Evolutionary conservation across 2,329 filamentous ascomycete genomes (phyloP), one percentile per base, ranked within the genome.

Genomic region (Aureobasidium lini): DNA sequence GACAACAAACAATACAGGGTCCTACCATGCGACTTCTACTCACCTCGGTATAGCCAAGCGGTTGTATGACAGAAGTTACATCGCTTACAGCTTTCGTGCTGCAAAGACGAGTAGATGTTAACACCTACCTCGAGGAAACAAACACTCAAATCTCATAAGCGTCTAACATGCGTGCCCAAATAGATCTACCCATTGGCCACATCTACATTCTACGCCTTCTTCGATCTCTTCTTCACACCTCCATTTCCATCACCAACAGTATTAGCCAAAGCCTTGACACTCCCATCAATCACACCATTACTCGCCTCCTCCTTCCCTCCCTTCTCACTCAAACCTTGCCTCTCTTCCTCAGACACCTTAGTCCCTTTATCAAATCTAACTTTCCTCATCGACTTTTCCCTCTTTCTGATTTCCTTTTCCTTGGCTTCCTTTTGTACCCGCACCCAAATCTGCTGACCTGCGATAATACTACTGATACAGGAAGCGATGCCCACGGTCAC

Each of bases 381-480:
- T 10, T 44, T 56, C 39, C 40, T 53, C 4, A 9, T 13, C 23
- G 29, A 15, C 29, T 43, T 53, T 18, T 42, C 50, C 8, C 40
- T 44, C 18, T 28, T 56, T 34, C 40, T 57, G 16, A 29, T 28
- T 29, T 46, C 42, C 6, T 13, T 47, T 11, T 47, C 31, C 8
- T 7, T 18, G n/a, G 18, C 23, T 15, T 57, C 40, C 23, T 28
- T 46, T 54, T 67, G 66, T 23, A 69, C 64, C 8, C 64, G 61
- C 5, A 49, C 57, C 87, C 87, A 90, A 2, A 85, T 80, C 64
- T 84, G 82, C 63, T 74, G 69, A 1, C 80, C 79, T 9, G 84
- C 84, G 47, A 89, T 67, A 4, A 86, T 47, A 0, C 86, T 87
- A 53, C 84, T 85, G 23, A 81, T 66, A 18, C 86, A 71, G 79